phyloP scores from a whole-genome alignment of 371 early-diverging fungal genomes.

The Mortierella sp. region DNA sequence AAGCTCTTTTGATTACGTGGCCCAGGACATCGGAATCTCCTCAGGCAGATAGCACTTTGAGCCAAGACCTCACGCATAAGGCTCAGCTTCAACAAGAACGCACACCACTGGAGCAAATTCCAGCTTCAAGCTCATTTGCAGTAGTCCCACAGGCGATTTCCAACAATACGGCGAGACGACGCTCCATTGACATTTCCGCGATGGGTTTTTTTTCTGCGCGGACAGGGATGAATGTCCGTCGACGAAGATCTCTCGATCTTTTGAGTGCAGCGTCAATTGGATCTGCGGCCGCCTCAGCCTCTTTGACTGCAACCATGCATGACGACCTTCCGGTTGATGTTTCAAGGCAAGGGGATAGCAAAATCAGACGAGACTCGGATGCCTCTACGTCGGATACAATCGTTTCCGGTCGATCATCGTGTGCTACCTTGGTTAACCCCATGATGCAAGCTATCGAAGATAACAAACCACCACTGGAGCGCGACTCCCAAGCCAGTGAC shows the following conservation, averaged over 20 bases:
- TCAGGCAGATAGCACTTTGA: background rate
- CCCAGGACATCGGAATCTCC: background rate
- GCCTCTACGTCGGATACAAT: slow-evolving; percentile 43
- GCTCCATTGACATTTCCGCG: slow-evolving; percentile 14
- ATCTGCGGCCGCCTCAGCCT: background rate
- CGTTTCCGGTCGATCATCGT: slow-evolving; percentile 40
- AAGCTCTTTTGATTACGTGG: too few relatives aligned
- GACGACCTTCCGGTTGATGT: too few relatives aligned
- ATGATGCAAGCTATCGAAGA: slow-evolving; percentile 13
- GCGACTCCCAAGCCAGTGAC: too few relatives aligned
- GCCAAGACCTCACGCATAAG: background rate
- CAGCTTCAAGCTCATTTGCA: background rate
- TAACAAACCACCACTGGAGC: slow-evolving; percentile 3
- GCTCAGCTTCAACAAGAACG: background rate
- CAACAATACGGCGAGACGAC: slow-evolving; percentile 6
- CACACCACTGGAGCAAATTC: background rate
- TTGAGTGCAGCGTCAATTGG: background rate
- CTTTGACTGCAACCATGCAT: too few relatives aligned
- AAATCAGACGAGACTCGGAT: slow-evolving; percentile 37
- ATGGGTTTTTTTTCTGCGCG: slow-evolving; percentile 17
- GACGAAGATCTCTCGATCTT: slow-evolving; percentile 34
- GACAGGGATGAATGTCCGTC: slow-evolving; percentile 7
- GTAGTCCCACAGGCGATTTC: background rate
- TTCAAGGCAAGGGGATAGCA: slow-evolving; percentile 1
- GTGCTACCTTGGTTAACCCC: slow-evolving; percentile 25